Base-by-base conservation (phyloP, 1,284 basidiomycete species). In the Leccinum pallidistipes region DNA sequence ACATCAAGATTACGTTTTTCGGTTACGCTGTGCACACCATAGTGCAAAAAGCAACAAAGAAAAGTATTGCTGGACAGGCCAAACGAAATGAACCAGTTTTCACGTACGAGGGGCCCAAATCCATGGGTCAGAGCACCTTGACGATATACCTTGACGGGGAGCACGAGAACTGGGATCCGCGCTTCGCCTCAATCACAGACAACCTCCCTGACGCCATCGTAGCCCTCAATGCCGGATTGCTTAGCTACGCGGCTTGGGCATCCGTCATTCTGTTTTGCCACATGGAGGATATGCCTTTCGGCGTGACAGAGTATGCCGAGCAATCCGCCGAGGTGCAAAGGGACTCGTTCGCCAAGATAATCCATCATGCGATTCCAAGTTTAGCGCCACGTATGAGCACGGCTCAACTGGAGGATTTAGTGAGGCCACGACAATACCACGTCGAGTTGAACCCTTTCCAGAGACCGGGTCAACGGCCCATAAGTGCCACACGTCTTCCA, bases 271-370 rank as follows among this genome's bases (percentile, higher is more conserved):
- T 72, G 32, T 68, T 72, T 9, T 72, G 70, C 53, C 70, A 69
- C 47, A 53, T 66, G 29, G 66, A 71, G 31, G 61, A 65, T 9
- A 67, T 73, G 43, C 78, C 80, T 3, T 81, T 80, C 34, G 79
- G 71, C 5, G 71, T 71, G 56, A 80, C 79, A 1, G 79, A 81
- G 56, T 80, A 80, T 34, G 71, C 75, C 14, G 77, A 79, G 40
- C 77, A 80, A 57, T 79, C 74, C 8, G 69, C 70, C 2, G 78
- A 79, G 65, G 64, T 67, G 29, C 75, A 78, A 59, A 64, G 60
- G 7, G 68, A 69, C 11, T 65, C 64, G 9, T 65, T 78, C 45
- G 58, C 73, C 18, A 66, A 71, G 61, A 69, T 72, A 29, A 64
- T 78, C 14, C 59, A 65, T 8, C 62, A 66, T 32, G 68, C 68